Evolutionary conservation across 2,329 filamentous ascomycete genomes (phyloP), one percentile per base, ranked within the genome.

Genomic region (Pseudofabraea citricarpa): DNA sequence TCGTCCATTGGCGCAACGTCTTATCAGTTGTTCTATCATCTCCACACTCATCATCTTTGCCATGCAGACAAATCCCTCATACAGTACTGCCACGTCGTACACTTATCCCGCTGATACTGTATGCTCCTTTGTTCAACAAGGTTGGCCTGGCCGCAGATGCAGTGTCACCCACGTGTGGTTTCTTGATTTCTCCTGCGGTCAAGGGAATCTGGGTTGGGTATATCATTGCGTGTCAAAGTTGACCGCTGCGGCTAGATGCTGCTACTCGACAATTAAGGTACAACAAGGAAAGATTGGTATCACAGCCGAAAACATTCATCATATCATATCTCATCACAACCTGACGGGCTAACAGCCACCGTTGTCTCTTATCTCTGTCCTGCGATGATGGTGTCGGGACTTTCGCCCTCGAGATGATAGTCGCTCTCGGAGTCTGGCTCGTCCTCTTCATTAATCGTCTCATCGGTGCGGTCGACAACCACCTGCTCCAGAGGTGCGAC

Each of bases 361-460:
- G 37, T 20, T 35, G 19, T 36, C 38, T 41, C 38, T 10, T 22
- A 36, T 20, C 23, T 44, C 36, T 41, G 37, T 26, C 43, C 45
- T 41, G 47, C 45, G 44, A 58, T 48, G 38, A 58, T 47, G 18
- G 55, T 58, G 45, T 56, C 56, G 8, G 55, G 52, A 36, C 52
- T 56, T 21, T 57, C 53, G 31, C 54, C 56, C 42, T 57, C 53
- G n/a, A 53, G 37, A 36, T 55, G 55, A 41, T 31, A 27, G 31
- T 33, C 45, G 23, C 39, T 24, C 10, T 45, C 42, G 8, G 26
- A 46, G 1, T 49, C 47, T 5, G 16, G 27, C 13, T 45, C 44
- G 26, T 35, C 36, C 8, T 45, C 43, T 26, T 46, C 46, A 7
- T 27, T 7, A 33, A 41, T 44, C 6, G 23, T 29, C 22, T 31